Conservation (phyloP, 2,329 filamentous ascomycete species). For the Neophaeococcomyces mojaviensis region DNA sequence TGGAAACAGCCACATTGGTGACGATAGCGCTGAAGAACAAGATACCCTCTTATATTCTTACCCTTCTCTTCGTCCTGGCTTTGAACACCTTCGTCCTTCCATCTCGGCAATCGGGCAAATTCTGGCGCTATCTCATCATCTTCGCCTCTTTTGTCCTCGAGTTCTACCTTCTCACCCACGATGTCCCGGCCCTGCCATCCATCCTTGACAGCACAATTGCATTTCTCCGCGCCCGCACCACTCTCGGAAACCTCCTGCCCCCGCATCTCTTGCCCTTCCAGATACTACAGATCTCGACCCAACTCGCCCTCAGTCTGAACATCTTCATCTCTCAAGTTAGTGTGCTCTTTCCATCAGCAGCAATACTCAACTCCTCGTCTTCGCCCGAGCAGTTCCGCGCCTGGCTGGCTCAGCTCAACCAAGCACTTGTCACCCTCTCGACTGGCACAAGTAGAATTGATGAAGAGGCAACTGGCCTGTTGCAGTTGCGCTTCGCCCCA, state of each 20-base stretch:
- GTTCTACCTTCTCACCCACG: conserved; percentile 49
- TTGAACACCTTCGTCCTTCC: conserved; percentile 23
- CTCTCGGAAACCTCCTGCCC: conserved; percentile 37
- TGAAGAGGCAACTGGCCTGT: conserved; percentile 59
- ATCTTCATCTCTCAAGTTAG: conserved; percentile 74
- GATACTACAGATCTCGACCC: conserved; percentile 65
- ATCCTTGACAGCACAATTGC: conserved; percentile 25
- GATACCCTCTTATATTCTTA: conserved; percentile 9
- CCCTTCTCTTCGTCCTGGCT: conserved; percentile 14
- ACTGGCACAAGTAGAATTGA: conserved; percentile 54
- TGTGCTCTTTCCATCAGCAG: conserved; percentile 1
- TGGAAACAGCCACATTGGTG: conserved; percentile 16
- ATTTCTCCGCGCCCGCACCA: not conserved
- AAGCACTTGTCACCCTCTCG: conserved; percentile 61
- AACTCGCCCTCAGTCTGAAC: conserved; percentile 68
- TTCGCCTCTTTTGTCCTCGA: conserved; percentile 51
- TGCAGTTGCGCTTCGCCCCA: conserved; percentile 73
- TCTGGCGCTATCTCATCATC: conserved; percentile 48
- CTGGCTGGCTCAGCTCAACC: conserved; percentile 46
- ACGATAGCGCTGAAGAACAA: conserved; percentile 12
- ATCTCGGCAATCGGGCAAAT: conserved; percentile 18
- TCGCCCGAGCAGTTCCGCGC: conserved; percentile 23
- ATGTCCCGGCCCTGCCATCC: conserved; percentile 24
- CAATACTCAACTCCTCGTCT: not conserved
- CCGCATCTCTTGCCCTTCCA: conserved; percentile 67